Conservation (phyloP, 768 basidiomycete genomes). For the Leucocoprinus sp. region DNA sequence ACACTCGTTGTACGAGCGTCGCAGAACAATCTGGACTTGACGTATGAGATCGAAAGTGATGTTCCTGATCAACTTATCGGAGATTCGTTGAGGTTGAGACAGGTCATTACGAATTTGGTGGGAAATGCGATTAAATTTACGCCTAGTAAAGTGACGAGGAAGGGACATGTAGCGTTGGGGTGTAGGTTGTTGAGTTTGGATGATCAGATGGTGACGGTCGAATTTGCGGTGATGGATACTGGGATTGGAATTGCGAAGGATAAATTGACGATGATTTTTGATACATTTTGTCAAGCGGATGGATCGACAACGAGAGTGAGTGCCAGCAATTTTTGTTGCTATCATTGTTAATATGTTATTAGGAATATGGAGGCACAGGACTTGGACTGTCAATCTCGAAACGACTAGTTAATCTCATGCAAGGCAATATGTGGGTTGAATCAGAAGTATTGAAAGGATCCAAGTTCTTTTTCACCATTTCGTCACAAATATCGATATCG, state of each 20-base stretch:
- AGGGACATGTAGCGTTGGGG: constrained; percentile 87
- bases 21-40: constrained; percentile 92
- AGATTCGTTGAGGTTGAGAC: constrained; percentile 87
- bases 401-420: constrained; percentile 93
- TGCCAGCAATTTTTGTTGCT: constrained; percentile 15
- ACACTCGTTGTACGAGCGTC: constrained; percentile 96
- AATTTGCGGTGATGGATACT: constrained; percentile 96
- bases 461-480: constrained; percentile 96
- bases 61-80: constrained; percentile 97
- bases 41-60: constrained; percentile 90
- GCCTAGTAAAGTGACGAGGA: constrained; percentile 63
- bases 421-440: constrained; percentile 98
- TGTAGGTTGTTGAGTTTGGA: constrained; percentile 73
- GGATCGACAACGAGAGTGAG: constrained; percentile 90
- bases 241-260: constrained; percentile 99
- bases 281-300: constrained; percentile 98
- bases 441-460: constrained; percentile 88
- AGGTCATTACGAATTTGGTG: constrained; percentile 92
- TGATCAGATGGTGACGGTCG: constrained; percentile 79
- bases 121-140: constrained; percentile 99
- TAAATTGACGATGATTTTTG: constrained; percentile 96
- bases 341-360: constrained; percentile 6
- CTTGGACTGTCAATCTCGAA: constrained; percentile 96
- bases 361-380: constrained; percentile 98
- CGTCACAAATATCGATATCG: constrained; percentile 71